Conservation (phyloP, 2,329 filamentous ascomycete species). For the Neofusicoccum parvum region DNA sequence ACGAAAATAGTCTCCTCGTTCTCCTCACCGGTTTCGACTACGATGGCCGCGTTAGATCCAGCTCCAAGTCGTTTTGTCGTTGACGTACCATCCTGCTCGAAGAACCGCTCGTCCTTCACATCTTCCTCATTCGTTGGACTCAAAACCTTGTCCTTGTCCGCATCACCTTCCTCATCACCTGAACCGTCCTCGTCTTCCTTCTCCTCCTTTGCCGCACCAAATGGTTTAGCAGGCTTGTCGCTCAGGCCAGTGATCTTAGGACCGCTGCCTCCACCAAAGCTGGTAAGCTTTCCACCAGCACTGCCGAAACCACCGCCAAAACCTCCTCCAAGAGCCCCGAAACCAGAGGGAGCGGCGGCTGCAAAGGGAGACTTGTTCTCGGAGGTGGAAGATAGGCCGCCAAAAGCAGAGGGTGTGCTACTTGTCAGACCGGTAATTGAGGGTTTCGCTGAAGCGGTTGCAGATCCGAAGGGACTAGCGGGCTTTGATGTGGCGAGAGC, state of each 20-base stretch:
- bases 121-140: constrained; percentile 41
- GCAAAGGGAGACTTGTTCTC: constrained; percentile 23
- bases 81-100: constrained; percentile 65
- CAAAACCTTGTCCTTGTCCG: constrained; percentile 40
- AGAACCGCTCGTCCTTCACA: constrained; percentile 63
- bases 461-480: constrained; percentile 39
- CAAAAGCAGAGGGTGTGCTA: constrained; percentile 38
- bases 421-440: constrained; percentile 25
- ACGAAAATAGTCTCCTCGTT: constrained; percentile 75
- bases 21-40: constrained; percentile 86
- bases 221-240: constrained; percentile 68
- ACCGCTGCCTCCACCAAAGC: constrained; percentile 68
- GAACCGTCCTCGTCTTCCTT: constrained; percentile 55
- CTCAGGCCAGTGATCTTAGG: constrained; percentile 49
- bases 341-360: constrained; percentile 12
- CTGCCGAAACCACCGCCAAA: constrained; percentile 42
- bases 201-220: constrained; percentile 74
- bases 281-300: constrained; percentile 56
- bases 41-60: neutral
- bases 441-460: constrained; percentile 25
- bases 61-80: constrained; percentile 20
- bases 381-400: constrained; percentile 23
- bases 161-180: constrained; percentile 49
- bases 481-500: constrained; percentile 33
- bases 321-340: constrained; percentile 33